A percentile compares a stretch with the other conserved stretches of the same genome.
Evolutionary conservation across 139 green algal genomes (phyloP).

Genomic region (Diplosphaera chodatii): DNA sequence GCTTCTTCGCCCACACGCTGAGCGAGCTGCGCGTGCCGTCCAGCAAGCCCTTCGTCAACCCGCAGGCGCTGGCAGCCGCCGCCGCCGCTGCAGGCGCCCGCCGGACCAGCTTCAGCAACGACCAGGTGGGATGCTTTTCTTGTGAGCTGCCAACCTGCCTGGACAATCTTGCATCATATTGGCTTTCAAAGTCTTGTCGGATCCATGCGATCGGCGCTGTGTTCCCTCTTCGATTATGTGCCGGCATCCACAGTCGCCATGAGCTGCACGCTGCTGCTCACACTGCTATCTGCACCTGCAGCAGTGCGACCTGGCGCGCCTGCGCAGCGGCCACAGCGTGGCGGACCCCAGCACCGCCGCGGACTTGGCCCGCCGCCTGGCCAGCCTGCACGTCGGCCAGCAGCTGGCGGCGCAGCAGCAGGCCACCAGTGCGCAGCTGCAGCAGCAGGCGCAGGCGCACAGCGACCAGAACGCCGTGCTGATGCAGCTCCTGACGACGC

Average conservation of each 20-base stretch:
- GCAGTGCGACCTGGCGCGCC: not conserved
- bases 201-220: no score
- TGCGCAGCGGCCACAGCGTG: not conserved
- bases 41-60: conserved; percentile 46
- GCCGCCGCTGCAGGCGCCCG: conserved; percentile 14
- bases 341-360: not conserved
- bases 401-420: not conserved
- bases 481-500: not conserved
- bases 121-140: not conserved
- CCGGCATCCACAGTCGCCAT: no score
- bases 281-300: not conserved
- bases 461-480: not conserved
- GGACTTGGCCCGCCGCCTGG: not conserved
- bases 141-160: no score
- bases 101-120: not conserved
- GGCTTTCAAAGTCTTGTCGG: no score
- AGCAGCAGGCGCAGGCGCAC: not conserved
- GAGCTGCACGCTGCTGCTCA: no score
- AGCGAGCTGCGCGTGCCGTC: conserved; percentile 69
- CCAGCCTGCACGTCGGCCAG: not conserved
- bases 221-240: no score
- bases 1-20: conserved; percentile 90
- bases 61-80: conserved; percentile 34
- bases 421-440: not conserved
- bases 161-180: no score